These are phyloP conservation scores for Earliella scabrosa DNA, from an alignment of 1,284 basidiomycete genomes.

Conservation along the genomic window DNA sequence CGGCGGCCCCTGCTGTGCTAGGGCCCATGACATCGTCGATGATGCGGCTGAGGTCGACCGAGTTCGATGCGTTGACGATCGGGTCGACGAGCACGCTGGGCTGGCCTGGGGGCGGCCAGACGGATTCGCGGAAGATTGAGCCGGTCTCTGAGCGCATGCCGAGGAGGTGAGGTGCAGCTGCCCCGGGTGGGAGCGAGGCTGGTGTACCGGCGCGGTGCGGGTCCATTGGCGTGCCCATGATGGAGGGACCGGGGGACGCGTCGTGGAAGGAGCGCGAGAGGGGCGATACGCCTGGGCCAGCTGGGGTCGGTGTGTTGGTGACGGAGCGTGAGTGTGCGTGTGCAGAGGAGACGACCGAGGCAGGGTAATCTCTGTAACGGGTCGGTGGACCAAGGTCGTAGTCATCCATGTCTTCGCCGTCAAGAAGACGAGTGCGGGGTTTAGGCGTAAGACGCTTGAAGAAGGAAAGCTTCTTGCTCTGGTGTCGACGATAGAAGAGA, in stretches of 20 bases:
- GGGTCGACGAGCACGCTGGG: slow-evolving; percentile 49
- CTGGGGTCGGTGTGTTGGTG: background rate
- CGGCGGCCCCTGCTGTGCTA: slow-evolving; percentile 3
- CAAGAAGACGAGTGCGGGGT: slow-evolving; percentile 44
- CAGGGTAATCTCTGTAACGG: slow-evolving; percentile 37
- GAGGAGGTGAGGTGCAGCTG: slow-evolving; percentile 38
- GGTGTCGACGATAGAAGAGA: slow-evolving; percentile 46
- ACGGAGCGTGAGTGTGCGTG: slow-evolving; percentile 10
- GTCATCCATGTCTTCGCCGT: slow-evolving; percentile 52
- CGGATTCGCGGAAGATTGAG: slow-evolving; percentile 53
- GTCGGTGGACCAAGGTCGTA: slow-evolving; percentile 36
- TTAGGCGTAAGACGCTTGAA: slow-evolving; percentile 39
- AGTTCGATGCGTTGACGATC: slow-evolving; percentile 36
- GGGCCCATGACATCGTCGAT: slow-evolving; percentile 60
- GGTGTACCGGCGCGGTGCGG: slow-evolving; percentile 21
- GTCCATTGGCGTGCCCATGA: slow-evolving; percentile 17
- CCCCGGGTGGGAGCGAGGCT: slow-evolving; percentile 7
- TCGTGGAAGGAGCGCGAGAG: slow-evolving; percentile 12
- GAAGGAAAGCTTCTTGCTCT: slow-evolving; percentile 45
- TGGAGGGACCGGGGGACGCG: slow-evolving; percentile 10
- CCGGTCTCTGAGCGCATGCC: slow-evolving; percentile 50
- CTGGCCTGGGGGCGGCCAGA: slow-evolving; percentile 52
- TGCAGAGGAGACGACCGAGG: slow-evolving; percentile 25
- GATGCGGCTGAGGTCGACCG: slow-evolving; percentile 46
- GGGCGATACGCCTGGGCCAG: slow-evolving; percentile 12